phyloP scores from a whole-genome alignment of 2,329 filamentous ascomycete genomes.

The Monilinia fructicola region DNA sequence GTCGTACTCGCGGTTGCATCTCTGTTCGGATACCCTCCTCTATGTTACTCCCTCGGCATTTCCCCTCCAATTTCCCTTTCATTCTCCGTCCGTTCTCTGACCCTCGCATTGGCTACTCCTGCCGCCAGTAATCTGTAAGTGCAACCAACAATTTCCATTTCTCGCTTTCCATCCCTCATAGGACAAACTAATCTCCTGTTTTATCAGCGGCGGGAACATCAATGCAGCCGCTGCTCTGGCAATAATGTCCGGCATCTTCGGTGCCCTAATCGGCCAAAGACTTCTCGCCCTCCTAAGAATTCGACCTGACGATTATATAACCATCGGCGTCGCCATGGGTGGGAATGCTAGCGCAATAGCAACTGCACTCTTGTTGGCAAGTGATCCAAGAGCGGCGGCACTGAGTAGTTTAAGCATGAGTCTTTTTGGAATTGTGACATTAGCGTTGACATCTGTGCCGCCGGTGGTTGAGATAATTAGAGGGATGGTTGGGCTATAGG shows the following conservation, averaged over 20 bases:
- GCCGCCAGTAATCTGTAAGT: slow-evolving; percentile 55
- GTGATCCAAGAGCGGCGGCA: slow-evolving; percentile 59
- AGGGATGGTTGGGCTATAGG: slow-evolving; percentile 48
- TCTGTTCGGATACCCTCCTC: slow-evolving; percentile 56
- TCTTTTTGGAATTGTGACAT: slow-evolving; percentile 58
- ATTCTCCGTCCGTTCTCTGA: slow-evolving; percentile 57
- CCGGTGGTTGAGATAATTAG: slow-evolving; percentile 50
- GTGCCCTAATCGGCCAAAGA: slow-evolving; percentile 54
- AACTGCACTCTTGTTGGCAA: slow-evolving; percentile 55
- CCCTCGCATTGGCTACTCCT: slow-evolving; percentile 59
- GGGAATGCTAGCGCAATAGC: slow-evolving; percentile 60
- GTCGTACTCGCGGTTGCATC: slow-evolving; percentile 52
- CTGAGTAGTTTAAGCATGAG: slow-evolving; percentile 61
- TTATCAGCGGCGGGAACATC: slow-evolving; percentile 4
- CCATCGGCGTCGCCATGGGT: slow-evolving; percentile 60
- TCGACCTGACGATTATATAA: slow-evolving; percentile 62
- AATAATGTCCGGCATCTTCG: slow-evolving; percentile 59
- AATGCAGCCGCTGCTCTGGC: slow-evolving; percentile 57
- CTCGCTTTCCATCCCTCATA: not conserved
- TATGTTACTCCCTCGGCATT: slow-evolving; percentile 57
- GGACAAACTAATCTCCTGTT: not conserved
- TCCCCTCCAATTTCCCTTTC: slow-evolving; percentile 52
- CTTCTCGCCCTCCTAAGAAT: slow-evolving; percentile 52
- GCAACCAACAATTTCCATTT: slow-evolving; percentile 41
- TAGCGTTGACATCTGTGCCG: slow-evolving; percentile 58